Evolutionary conservation across 208 protist genomes (phyloP), one percentile per base, ranked within the genome.

Genomic region (Wallacemonas collosoma): DNA sequence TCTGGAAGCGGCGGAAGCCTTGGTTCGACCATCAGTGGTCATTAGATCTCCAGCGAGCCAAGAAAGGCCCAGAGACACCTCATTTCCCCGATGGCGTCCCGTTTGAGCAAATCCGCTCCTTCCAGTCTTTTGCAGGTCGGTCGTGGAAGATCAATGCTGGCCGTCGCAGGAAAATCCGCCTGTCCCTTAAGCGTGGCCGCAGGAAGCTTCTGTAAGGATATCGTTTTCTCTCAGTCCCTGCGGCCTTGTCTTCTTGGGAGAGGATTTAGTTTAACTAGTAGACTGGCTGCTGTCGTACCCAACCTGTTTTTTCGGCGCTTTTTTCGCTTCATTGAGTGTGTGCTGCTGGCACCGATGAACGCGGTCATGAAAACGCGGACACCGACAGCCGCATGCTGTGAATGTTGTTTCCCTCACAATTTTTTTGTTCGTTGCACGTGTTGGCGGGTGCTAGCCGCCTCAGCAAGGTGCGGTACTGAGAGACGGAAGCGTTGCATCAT

Each of bases 1-100:
- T 93, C 53, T 96, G 91, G 91, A 94, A 91, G 84, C 87, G 89
- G n/a, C 88, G 91, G n/a, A 85, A 94, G 79, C 91, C 91, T 57
- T 96, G 89, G 89, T 96, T 96, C 72, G 83, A 94, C 70, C 87
- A 84, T 43, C 91, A 96, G 75, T 94, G 91, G 88, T 91, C 91
- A 35, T 71, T 96, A 7, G 89, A 96, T 44, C 77, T 96, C 11
- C 72, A 93, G 68, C 84, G 91, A 50, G 71, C 82, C 39, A 91
- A 88, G 68, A 96, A 96, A 48, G 91, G 91, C 51, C 91, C 91
- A 6, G 80, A 85, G 47, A 96, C 91, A 15, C 88, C 91, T 1
- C 81, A 93, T 60, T 96, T 96, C 65, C 87, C 91, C 2, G 87
- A 96, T 12, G 91, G 91, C 43, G 87, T 92, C 8, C 91, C 91